These are phyloP conservation scores for Acarospora socialis DNA, from an alignment of 2,329 filamentous ascomycete species.

Conservation along the genomic window DNA sequence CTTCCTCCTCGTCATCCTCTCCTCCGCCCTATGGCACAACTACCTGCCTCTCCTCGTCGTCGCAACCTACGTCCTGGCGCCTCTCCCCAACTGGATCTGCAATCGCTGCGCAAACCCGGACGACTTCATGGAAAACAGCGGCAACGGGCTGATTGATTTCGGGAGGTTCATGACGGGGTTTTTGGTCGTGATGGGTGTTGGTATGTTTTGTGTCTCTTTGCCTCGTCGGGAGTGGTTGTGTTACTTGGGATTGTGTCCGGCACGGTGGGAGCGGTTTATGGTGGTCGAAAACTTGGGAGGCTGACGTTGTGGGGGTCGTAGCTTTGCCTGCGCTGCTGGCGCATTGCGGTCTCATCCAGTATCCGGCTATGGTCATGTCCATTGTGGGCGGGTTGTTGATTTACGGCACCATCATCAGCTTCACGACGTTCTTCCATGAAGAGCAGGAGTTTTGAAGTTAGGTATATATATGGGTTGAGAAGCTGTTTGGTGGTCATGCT, in stretches of 20 bases:
- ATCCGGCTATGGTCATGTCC: constrained; percentile 88
- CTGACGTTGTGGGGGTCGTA: constrained; percentile 33
- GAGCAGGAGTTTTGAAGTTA: constrained; percentile 76
- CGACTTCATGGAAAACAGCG: constrained; percentile 81
- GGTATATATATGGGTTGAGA: too few species aligned
- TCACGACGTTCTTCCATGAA: constrained; percentile 96
- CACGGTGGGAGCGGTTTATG: background rate
- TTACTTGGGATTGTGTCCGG: background rate
- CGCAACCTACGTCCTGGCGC: constrained; percentile 84
- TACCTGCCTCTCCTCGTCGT: constrained; percentile 94
- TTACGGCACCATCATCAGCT: constrained; percentile 96
- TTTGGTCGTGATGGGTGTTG: constrained; percentile 92
- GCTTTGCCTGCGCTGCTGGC: constrained; percentile 79
- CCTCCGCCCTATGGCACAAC: constrained; percentile 84
- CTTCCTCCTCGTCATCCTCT: constrained; percentile 97
- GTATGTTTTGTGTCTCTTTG: constrained; percentile 39
- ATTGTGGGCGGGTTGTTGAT: constrained; percentile 85
- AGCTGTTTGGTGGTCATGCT: too few species aligned
- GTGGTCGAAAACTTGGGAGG: background rate
- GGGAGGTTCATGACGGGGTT: constrained; percentile 91
- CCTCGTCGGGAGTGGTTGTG: background rate
- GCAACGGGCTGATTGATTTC: constrained; percentile 78
- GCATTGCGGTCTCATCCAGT: constrained; percentile 67
- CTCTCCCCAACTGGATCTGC: constrained; percentile 94
- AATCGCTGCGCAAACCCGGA: constrained; percentile 76